phyloP scores from a whole-genome alignment of 1,284 basidiomycete species.

The Ganoderma sp. region DNA sequence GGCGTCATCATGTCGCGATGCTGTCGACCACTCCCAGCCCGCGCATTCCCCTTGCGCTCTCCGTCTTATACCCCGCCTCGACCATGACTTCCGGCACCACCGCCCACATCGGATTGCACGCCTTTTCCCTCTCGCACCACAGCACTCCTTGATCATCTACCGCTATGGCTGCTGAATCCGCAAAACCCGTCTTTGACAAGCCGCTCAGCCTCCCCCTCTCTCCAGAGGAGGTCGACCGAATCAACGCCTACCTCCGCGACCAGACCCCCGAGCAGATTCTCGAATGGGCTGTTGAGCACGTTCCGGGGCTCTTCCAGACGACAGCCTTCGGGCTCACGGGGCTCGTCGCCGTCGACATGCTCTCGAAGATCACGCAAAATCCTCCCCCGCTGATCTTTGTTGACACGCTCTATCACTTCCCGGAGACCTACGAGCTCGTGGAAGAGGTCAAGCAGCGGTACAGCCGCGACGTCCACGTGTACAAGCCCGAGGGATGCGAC shows the following conservation, averaged over 20 bases:
- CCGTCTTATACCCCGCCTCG: conserved; percentile 23
- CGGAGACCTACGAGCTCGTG: conserved; percentile 89
- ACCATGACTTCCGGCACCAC: conserved; percentile 16
- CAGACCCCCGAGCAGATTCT: conserved; percentile 85
- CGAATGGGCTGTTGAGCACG: conserved; percentile 78
- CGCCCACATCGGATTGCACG: neutral
- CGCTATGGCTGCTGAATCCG: conserved; percentile 15
- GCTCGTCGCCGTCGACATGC: conserved; percentile 90
- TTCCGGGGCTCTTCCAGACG: conserved; percentile 87
- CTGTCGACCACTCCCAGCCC: conserved; percentile 31
- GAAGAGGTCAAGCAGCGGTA: conserved; percentile 83
- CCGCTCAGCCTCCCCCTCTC: conserved; percentile 71
- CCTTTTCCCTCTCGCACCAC: neutral
- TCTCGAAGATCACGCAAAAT: conserved; percentile 73
- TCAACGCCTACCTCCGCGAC: conserved; percentile 76
- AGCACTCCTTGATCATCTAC: conserved; percentile 8
- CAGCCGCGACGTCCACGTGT: conserved; percentile 75
- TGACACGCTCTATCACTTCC: conserved; percentile 97
- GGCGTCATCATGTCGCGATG: conserved; percentile 29
- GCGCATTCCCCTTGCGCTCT: conserved; percentile 24
- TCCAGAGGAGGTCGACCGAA: conserved; percentile 61
- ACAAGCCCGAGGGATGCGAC: conserved; percentile 77
- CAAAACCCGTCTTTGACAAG: conserved; percentile 44
- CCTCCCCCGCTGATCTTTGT: conserved; percentile 87
- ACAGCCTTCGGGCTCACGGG: conserved; percentile 95